Evolutionary conservation across 2,329 filamentous ascomycete genomes (phyloP).

Genomic region (Hortaea sp.): DNA sequence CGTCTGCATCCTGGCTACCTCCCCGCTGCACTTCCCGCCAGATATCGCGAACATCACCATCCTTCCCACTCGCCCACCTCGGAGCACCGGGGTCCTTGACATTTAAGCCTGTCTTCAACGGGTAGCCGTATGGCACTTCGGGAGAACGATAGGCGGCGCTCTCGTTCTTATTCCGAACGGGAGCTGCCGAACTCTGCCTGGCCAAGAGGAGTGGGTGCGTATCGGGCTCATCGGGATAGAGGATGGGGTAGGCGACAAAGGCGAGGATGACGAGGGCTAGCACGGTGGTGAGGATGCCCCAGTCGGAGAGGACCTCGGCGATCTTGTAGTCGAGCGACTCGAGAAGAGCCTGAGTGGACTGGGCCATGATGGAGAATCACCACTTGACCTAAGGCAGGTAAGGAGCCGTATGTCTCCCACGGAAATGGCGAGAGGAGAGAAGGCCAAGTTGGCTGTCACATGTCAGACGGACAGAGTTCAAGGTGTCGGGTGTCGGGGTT

Average conservation of each 20-base stretch:
- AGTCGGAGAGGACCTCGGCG: slow-evolving; percentile 61
- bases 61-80: slow-evolving; percentile 72
- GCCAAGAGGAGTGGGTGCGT: slow-evolving; percentile 84
- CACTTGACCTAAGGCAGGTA: too few relatives aligned
- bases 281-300: slow-evolving; percentile 70
- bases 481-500: too few relatives aligned
- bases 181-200: slow-evolving; percentile 67
- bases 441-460: too few relatives aligned
- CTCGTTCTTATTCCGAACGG: slow-evolving; percentile 73
- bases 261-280: slow-evolving; percentile 57
- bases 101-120: slow-evolving; percentile 65
- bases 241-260: slow-evolving; percentile 60
- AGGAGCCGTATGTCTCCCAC: too few relatives aligned
- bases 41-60: slow-evolving; percentile 84
- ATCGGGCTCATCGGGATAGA: slow-evolving; percentile 70
- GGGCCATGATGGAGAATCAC: too few relatives aligned
- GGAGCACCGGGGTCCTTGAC: slow-evolving; percentile 71
- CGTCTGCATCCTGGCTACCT: slow-evolving; percentile 50
- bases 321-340: slow-evolving; percentile 63
- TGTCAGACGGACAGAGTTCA: too few relatives aligned
- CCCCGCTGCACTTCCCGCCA: slow-evolving; percentile 57
- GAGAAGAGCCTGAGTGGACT: slow-evolving; percentile 25
- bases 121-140: slow-evolving; percentile 75
- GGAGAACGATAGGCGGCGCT: slow-evolving; percentile 79
- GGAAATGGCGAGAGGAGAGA: too few relatives aligned